Conservation (phyloP, 495 filamentous ascomycete species). For the Xylona heveae region DNA sequence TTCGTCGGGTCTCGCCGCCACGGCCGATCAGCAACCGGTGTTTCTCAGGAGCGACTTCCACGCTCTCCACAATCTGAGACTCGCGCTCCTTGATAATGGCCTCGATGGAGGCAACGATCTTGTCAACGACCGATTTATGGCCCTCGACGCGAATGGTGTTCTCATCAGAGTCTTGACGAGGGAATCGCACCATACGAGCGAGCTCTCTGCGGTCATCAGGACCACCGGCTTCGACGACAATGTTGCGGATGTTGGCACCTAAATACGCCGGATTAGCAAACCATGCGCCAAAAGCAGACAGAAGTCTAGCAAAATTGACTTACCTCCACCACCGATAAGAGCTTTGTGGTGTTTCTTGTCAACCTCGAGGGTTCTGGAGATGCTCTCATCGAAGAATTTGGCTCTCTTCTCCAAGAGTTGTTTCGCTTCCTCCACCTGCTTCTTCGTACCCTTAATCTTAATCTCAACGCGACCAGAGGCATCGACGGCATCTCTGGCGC, state of each 20-base stretch:
- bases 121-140: constrained; percentile 59
- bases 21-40: constrained; percentile 82
- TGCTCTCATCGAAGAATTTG: constrained; percentile 64
- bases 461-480: constrained; percentile 52
- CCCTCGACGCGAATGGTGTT: constrained; percentile 76
- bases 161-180: constrained; percentile 56
- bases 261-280: constrained; percentile 16
- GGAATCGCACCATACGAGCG: constrained; percentile 79
- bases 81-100: constrained; percentile 58
- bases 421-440: constrained; percentile 76
- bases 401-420: constrained; percentile 67
- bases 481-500: constrained; percentile 36
- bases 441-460: constrained; percentile 71
- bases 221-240: constrained; percentile 73
- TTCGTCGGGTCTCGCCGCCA: constrained; percentile 64
- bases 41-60: constrained; percentile 71
- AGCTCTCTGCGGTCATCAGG: constrained; percentile 62
- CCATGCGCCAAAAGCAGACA: constrained; percentile 1
- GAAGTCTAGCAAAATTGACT: constrained; percentile 12
- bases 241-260: constrained; percentile 74
- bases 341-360: constrained; percentile 81
- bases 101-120: constrained; percentile 65
- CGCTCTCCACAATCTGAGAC: constrained; percentile 47
- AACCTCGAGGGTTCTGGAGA: constrained; percentile 64
- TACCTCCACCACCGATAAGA: constrained; percentile 77